A percentile compares a stretch with the other conserved stretches of the same genome.
phyloP scores from a whole-genome alignment of 2,329 filamentous ascomycete genomes.

The Fusarium metavorans region DNA sequence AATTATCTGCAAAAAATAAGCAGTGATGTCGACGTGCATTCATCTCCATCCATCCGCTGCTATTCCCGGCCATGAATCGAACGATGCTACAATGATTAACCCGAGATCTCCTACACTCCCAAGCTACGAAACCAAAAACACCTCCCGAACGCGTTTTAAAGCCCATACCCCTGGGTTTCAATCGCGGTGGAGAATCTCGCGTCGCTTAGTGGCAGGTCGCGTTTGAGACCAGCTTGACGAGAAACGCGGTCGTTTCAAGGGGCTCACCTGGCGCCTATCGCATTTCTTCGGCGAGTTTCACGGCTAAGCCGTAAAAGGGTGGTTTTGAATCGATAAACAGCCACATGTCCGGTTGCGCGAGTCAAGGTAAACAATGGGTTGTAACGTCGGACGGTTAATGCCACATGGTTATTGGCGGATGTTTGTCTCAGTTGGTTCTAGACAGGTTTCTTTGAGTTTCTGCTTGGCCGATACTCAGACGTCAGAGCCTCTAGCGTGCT shows the following conservation, averaged over 20 bases:
- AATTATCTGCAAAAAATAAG: neutral
- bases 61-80: slow-evolving; percentile 11
- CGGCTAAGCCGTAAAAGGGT: neutral
- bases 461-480: neutral
- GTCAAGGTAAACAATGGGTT: neutral
- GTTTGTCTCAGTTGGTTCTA: neutral
- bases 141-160: neutral
- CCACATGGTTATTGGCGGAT: neutral
- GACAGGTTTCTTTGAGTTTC: neutral
- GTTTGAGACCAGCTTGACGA: neutral
- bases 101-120: neutral
- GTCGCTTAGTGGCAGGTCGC: neutral
- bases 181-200: neutral
- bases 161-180: neutral
- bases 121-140: neutral
- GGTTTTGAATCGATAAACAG: neutral
- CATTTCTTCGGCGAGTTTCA: neutral
- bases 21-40: neutral
- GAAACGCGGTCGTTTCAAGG: neutral
- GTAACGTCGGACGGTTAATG: neutral
- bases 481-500: neutral
- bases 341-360: neutral
- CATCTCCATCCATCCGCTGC: neutral
- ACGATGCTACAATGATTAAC: neutral
- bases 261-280: neutral